Evolutionary conservation across 192 early-diverging fungal genomes (phyloP), one percentile per base, ranked within the genome.

Genomic region (Gryganskiella cystojenkinii): DNA sequence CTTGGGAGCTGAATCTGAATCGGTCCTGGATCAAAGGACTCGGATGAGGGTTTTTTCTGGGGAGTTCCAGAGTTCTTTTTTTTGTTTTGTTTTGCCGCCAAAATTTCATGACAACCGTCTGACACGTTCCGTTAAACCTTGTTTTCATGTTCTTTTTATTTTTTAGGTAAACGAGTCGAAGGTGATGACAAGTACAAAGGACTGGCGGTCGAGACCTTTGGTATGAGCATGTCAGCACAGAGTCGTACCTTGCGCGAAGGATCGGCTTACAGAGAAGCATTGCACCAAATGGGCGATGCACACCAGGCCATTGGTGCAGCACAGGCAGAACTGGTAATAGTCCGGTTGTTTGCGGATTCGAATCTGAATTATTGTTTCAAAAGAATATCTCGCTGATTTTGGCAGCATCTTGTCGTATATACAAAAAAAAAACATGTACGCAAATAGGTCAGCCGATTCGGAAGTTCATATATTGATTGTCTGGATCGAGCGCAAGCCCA

Each of bases 211-310:
- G 63, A 65, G 40, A 45, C 63, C 3, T 65, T 65, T 34, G 63
- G 63, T 6, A 65, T 65, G 40, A 46, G 63, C 63, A 55, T 65
- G 63, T 55, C 63, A 10, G 63, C 52, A 37, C 63, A 65, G 63
- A 65, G 63, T 30, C 33, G 45, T 30, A 65, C 50, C 35, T 13
- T 55, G 17, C 63, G 52, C 14, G 63, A 65, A 8, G 63, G 63
- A 3, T 65, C 52, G 5, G 20, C 50, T 25, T 65, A 65, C 20
- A 45, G 63, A 20, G 49, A 65, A 0, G 63, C 63, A 13, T 52
- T 65, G 19, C 20, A 28, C 15, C 63, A 52, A n/a, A 65, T 65
- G 63, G 63, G 63, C 9, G 63, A 65, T 55, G 63, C 63, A 13
- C 63, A 69, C 37, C 67, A 69, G 24, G 57, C 40, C 17, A 69